Base-by-base conservation (phyloP, 768 basidiomycete species). In the Hypholoma fasciculare region DNA sequence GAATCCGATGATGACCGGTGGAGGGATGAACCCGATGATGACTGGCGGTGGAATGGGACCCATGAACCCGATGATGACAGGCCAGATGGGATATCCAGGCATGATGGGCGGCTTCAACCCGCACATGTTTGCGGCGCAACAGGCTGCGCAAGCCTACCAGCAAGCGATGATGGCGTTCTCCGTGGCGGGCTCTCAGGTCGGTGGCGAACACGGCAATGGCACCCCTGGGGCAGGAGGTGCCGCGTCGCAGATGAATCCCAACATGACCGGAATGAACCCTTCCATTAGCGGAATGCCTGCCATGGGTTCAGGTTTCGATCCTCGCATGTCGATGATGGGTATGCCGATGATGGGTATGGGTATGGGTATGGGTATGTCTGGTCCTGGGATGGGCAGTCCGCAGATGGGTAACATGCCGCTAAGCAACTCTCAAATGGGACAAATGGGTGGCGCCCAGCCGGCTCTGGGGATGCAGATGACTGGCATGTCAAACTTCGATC, bases 141-240 rank as follows among this genome's bases (percentile, higher is more conserved):
- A 91, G 66, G 90, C 90, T 7, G 86, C 88, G 37, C 89, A 92
- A 65, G 92, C 93, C 0, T 94, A 94, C 72, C 92, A 93, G 68
- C 90, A 92, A 68, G 90, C 91, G 17, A 93, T 93, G 91, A 83
- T 90, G 80, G 83, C 87, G 16, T 89, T 87, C 66, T 91, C 90
- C 12, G 75, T 79, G 13, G 84, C 85, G n/a, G 91, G 89, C 34
- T 89, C 87, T 3, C 88, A 90, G 60, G 76, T 78, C 40, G 87
- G 84, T n/a, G 88, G 82, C 4, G 82, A 81, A 7, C 82, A 78
- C 58, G 80, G 75, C 12, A 75, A 72, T 49, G 71, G 55, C 4
- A 81, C 76, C 60, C 77, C 74, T n/a, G 76, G 72, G 48, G 55
- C 51, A 66, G 61, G 56, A n/a, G 61, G 55, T 30, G 47, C 60